Conservation (phyloP, 116 monocot genomes). For the Iris pallida region DNA sequence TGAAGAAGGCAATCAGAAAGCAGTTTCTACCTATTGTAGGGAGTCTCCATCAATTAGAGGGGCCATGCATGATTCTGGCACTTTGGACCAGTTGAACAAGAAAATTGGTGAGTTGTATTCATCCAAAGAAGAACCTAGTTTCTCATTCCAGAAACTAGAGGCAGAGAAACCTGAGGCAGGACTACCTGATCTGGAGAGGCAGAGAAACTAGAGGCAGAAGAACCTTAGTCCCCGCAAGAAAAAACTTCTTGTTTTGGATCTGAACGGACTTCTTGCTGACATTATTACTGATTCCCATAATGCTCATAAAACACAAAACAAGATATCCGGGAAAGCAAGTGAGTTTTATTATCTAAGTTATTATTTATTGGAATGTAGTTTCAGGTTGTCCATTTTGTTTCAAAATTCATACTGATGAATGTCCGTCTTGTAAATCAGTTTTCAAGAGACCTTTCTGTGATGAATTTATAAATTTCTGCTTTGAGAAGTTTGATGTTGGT, state of each 20-base stretch:
- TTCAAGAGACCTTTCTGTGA: constrained; percentile 92
- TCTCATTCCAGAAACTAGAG: constrained; percentile 25
- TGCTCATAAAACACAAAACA: constrained; percentile 25
- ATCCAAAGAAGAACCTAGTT: constrained; percentile 20
- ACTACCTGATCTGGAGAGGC: constrained; percentile 6
- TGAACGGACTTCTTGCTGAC: constrained; percentile 93
- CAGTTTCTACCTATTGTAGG: constrained; percentile 6
- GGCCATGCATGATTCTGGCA: constrained; percentile 17
- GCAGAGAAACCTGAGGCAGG: too few relatives aligned
- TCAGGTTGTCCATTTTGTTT: neutral
- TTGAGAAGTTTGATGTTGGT: constrained; percentile 72
- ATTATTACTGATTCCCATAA: constrained; percentile 26
- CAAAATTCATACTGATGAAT: constrained; percentile 2
- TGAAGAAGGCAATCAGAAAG: constrained; percentile 14
- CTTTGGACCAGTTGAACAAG: constrained; percentile 7
- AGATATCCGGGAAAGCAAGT: constrained; percentile 37
- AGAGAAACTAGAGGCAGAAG: too few relatives aligned
- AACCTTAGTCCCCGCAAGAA: constrained; percentile 16
- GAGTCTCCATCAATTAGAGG: constrained; percentile 39
- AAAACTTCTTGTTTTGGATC: constrained; percentile 86
- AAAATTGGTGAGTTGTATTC: constrained; percentile 7
- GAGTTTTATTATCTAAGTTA: neutral
- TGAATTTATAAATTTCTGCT: constrained; percentile 82
- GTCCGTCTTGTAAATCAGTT: constrained; percentile 35
- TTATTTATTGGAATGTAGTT: neutral